Evolutionary conservation across 1,284 basidiomycete genomes (phyloP), one percentile per base, ranked within the genome.

Genomic region (Fomitopsis pinicola): DNA sequence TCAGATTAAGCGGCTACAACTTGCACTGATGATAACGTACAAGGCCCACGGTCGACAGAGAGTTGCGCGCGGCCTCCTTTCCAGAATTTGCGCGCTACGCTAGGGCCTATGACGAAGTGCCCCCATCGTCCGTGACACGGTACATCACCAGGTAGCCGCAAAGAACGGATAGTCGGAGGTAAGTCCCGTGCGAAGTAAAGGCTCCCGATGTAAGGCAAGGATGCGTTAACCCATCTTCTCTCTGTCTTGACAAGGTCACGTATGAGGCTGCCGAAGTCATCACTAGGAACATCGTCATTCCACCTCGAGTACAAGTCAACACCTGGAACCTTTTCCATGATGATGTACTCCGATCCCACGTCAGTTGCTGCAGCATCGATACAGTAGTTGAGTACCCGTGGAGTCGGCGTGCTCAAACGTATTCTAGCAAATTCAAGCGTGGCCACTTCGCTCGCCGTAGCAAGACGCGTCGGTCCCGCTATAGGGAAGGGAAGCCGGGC

Each of bases 401-500:
- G 77, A 30, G 72, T 71, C 14, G 72, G 75, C 9, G 77, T 50
- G 12, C 63, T 57, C 22, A 76, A 69, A 2, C 66, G 64, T 26
- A 68, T 61, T 35, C 73, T 70, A 14, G 69, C 66, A 62, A 71
- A 77, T 48, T 75, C 68, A 63, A 77, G 69, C 5, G 77, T 79
- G 12, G 77, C 77, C 17, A 77, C 75, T 63, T 78, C 77, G 66
- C 76, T 77, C 1, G 77, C 75, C 6, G 73, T 78, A 10, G 67
- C 66, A 46, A 72, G 62, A 58, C 70, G 69, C 3, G 71, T 58
- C 22, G 75, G 72, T 7, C 73, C 72, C 14, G 71, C 72, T 22
- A 75, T 42, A 22, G 69, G 63, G 38, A 58, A 67, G 2, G 75
- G 75, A 33, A 78, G 62, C n/a, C 72, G 68, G 15, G 71, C 74